Percentiles rank a stretch among this genome's conserved stretches.
These are phyloP conservation scores for Diaporthe nobilis DNA, from an alignment of 2,329 filamentous ascomycete genomes.

Conservation along the genomic window DNA sequence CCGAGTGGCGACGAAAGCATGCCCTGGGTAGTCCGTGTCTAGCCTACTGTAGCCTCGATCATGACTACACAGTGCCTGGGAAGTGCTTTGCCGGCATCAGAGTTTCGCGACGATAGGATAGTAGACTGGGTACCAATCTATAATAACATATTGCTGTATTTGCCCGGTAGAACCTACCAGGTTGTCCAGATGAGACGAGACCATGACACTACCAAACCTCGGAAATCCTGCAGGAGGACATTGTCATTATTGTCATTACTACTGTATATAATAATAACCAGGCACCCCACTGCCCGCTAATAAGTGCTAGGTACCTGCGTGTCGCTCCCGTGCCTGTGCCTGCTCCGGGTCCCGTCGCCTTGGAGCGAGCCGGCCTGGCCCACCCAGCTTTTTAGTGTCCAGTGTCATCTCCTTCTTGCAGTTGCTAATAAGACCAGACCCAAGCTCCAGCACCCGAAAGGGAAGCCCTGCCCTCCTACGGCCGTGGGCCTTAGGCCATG, in stretches of 20 bases:
- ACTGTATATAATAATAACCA: conserved; percentile 31
- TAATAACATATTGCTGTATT: conserved; percentile 7
- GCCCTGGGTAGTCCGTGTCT: not conserved
- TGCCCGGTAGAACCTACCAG: not conserved
- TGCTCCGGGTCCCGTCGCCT: conserved; percentile 4
- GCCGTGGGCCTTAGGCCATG: conserved; percentile 20
- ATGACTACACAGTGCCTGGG: not conserved
- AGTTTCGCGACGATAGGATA: too few species aligned
- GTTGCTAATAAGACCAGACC: conserved; percentile 31
- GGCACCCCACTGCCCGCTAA: conserved; percentile 1
- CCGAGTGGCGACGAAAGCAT: not conserved
- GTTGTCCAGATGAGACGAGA: conserved; percentile 12
- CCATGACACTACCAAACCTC: conserved; percentile 21
- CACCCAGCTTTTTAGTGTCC: conserved; percentile 17
- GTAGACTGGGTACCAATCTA: conserved; percentile 8
- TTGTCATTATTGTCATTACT: conserved; percentile 25
- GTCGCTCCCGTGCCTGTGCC: not conserved
- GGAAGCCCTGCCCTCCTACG: conserved; percentile 22
- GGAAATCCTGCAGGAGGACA: conserved; percentile 22
- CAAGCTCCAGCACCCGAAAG: conserved; percentile 26
- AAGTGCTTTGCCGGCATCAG: conserved; percentile 9
- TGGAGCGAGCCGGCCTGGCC: conserved; percentile 3
- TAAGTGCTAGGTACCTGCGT: not conserved
- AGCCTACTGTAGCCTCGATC: not conserved
- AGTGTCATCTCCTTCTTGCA: conserved; percentile 32